Evolutionary conservation across 306 rosid species (phyloP).

Genomic region (Rubus parviflorus): DNA sequence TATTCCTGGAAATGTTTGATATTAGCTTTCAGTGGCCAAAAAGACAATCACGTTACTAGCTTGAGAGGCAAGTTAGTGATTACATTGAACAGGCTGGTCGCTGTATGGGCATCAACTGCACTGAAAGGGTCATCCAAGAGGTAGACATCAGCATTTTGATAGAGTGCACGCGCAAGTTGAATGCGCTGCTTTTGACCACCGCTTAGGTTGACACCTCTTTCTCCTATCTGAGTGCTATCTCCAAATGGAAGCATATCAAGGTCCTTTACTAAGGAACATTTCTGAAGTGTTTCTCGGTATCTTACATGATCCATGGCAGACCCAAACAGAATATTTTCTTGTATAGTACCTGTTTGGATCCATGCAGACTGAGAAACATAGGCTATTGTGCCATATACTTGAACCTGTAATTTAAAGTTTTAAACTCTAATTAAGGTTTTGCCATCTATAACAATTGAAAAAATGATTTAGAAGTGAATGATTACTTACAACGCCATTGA

Average conservation of each 20-base stretch:
- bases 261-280: slow-evolving; percentile 50
- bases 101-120: slow-evolving; percentile 66
- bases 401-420: slow-evolving; percentile 33
- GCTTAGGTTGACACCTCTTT: slow-evolving; percentile 57
- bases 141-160: slow-evolving; percentile 51
- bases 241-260: slow-evolving; percentile 56
- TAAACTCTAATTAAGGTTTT: neutral
- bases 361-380: slow-evolving; percentile 68
- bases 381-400: slow-evolving; percentile 44
- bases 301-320: slow-evolving; percentile 40
- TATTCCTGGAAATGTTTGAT: slow-evolving; percentile 37
- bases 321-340: slow-evolving; percentile 54
- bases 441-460: neutral
- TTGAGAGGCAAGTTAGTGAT: neutral
- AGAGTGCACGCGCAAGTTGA: slow-evolving; percentile 53
- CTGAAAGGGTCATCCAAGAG: slow-evolving; percentile 67
- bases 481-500: slow-evolving; percentile 32
- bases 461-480: neutral
- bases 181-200: slow-evolving; percentile 52
- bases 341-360: slow-evolving; percentile 57
- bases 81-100: slow-evolving; percentile 48
- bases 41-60: neutral
- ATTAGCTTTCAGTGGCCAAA: neutral
- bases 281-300: slow-evolving; percentile 47
- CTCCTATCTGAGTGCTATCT: slow-evolving; percentile 57